Conservation (phyloP, 1,284 basidiomycete genomes). For the Ceratorhiza oryzae-sativae region DNA sequence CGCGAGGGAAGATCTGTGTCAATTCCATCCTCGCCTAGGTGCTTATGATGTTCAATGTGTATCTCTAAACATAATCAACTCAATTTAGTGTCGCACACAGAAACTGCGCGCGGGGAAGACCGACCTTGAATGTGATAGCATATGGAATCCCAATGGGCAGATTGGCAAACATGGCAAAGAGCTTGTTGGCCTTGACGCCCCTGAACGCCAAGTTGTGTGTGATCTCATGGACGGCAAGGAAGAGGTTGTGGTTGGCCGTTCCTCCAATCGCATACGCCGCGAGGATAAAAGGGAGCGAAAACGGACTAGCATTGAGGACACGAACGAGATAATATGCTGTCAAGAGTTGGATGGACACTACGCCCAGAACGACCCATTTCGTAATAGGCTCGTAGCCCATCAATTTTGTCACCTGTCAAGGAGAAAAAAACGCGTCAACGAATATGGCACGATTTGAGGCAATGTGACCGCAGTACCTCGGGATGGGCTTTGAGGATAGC, state of each 20-base stretch:
- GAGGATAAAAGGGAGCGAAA: slow-evolving; percentile 76
- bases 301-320: slow-evolving; percentile 64
- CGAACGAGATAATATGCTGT: slow-evolving; percentile 64
- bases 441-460: not conserved
- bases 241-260: slow-evolving; percentile 96
- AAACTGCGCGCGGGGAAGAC: no score
- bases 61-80: slow-evolving; percentile 62
- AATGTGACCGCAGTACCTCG: slow-evolving; percentile 65
- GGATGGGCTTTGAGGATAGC: slow-evolving; percentile 95
- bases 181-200: slow-evolving; percentile 82
- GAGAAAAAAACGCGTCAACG: not conserved
- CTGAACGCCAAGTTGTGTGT: slow-evolving; percentile 97
- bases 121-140: slow-evolving; percentile 92
- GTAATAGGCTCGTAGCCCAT: slow-evolving; percentile 96
- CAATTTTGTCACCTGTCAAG: slow-evolving; percentile 79
- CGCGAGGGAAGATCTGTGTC: slow-evolving; percentile 93
- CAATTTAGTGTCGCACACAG: no score
- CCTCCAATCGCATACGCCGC: slow-evolving; percentile 89
- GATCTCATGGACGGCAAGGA: slow-evolving; percentile 98
- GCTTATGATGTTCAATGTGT: slow-evolving; percentile 95
- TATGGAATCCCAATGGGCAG: slow-evolving; percentile 94
- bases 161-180: slow-evolving; percentile 90
- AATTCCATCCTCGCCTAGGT: slow-evolving; percentile 93
- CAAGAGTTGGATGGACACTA: slow-evolving; percentile 79
- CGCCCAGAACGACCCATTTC: slow-evolving; percentile 82